These are phyloP conservation scores for Lenzites betulinus DNA, from an alignment of 768 basidiomycete species.

Conservation along the genomic window DNA sequence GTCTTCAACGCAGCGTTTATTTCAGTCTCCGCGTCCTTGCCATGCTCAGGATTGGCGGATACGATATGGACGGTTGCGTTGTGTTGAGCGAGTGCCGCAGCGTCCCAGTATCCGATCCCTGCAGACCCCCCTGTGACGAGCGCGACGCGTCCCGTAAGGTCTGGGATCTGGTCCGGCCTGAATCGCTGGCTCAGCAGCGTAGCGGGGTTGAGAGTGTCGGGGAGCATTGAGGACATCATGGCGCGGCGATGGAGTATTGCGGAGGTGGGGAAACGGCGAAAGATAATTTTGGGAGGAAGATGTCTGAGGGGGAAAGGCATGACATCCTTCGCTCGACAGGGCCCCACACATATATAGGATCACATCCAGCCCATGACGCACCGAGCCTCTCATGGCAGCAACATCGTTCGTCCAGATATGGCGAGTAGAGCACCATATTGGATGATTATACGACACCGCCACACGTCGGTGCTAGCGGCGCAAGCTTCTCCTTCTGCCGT, in stretches of 20 bases:
- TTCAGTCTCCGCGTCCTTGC: slow-evolving; percentile 28
- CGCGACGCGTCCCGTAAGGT: slow-evolving; percentile 31
- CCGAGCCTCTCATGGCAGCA: background rate
- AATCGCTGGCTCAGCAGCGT: slow-evolving; percentile 31
- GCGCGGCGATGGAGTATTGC: background rate
- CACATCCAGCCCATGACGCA: background rate
- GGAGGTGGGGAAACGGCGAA: no score
- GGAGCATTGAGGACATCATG: slow-evolving; percentile 28
- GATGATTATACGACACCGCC: background rate
- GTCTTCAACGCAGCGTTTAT: slow-evolving; percentile 29
- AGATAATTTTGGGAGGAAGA: background rate
- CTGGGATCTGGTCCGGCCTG: slow-evolving; percentile 31
- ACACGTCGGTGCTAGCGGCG: background rate
- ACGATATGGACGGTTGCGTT: slow-evolving; percentile 33
- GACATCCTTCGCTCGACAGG: no score
- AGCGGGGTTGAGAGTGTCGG: slow-evolving; percentile 29
- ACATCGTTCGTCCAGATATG: background rate
- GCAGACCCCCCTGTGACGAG: slow-evolving; percentile 33
- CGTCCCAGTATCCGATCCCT: slow-evolving; percentile 35
- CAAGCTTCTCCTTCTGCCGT: no score
- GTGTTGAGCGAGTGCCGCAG: slow-evolving; percentile 30
- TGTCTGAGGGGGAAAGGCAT: background rate
- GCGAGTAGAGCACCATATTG: background rate
- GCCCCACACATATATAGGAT: background rate
- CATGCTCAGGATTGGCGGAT: slow-evolving; percentile 32